Percentiles rank a stretch among this genome's conserved stretches.
phyloP scores from a whole-genome alignment of 345 rosid species.

The Eucalyptus viminalis region DNA sequence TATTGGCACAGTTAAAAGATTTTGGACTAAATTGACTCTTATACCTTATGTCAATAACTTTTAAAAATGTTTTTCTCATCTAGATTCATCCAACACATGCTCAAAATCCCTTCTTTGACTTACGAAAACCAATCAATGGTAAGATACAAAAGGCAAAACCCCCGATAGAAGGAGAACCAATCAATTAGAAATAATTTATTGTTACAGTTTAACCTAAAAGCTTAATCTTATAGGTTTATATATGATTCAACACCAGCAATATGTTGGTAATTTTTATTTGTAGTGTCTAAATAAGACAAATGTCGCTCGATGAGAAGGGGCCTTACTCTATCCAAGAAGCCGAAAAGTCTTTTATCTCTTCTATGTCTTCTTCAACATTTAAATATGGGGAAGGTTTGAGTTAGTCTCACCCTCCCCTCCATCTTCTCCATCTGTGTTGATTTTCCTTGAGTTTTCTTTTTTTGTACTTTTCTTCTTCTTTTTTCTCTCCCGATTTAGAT shows the following conservation, averaged over 20 bases:
- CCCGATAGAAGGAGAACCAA: background rate
- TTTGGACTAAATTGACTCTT: fast-evolving
- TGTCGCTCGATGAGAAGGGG: no score
- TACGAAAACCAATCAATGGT: background rate
- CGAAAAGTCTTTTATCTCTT: no score
- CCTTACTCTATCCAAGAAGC: no score
- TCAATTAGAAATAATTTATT: background rate
- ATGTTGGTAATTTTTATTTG: background rate
- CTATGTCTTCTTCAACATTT: no score
- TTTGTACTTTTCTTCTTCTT: no score
- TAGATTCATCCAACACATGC: background rate
- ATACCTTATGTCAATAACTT: fast-evolving
- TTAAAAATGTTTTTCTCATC: background rate
- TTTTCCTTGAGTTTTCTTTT: no score
- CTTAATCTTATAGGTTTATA: background rate
- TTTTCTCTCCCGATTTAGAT: no score
- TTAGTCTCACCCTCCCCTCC: no score
- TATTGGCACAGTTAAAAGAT: background rate
- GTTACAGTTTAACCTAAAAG: background rate
- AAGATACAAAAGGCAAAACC: background rate
- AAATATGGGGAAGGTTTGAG: no score
- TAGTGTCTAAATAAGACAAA: no score
- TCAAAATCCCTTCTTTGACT: background rate
- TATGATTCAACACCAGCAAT: background rate
- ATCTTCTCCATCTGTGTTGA: no score